A percentile compares a stretch with the other conserved stretches of the same genome.
Conservation (phyloP, 176 grass and related monocot genomes). For the Saccharum officinarum region DNA sequence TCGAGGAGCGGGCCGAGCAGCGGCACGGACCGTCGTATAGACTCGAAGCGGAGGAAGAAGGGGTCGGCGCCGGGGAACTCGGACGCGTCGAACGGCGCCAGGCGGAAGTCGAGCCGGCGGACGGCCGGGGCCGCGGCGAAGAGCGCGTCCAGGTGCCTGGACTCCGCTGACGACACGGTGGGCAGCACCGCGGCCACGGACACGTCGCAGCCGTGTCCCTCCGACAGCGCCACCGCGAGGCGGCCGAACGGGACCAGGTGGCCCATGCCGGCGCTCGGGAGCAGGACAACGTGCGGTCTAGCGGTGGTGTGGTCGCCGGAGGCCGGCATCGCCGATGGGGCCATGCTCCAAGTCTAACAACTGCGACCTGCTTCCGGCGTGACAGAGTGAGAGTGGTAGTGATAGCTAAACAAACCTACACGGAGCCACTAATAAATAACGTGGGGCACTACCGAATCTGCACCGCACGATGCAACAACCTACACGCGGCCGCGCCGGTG, state of each 20-base stretch:
- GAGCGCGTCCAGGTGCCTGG: constrained; percentile 30
- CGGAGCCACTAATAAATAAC: background rate
- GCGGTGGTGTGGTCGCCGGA: background rate
- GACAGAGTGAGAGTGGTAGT: too few relatives aligned
- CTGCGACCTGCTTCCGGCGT: background rate
- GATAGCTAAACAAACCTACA: background rate
- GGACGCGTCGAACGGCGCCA: constrained; percentile 53
- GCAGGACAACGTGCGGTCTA: constrained; percentile 54
- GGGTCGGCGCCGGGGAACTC: constrained; percentile 53
- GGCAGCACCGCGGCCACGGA: constrained; percentile 49
- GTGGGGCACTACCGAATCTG: background rate
- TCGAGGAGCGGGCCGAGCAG: constrained; percentile 47
- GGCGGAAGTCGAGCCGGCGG: constrained; percentile 44
- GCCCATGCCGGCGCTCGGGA: constrained; percentile 83
- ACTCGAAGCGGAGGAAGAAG: constrained; percentile 69
- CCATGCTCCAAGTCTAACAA: background rate
- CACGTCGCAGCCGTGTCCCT: constrained; percentile 49
- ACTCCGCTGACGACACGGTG: constrained; percentile 68
- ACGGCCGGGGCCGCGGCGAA: constrained; percentile 42
- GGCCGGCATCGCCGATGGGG: constrained; percentile 3
- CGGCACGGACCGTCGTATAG: constrained; percentile 50
- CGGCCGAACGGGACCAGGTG: constrained; percentile 70
- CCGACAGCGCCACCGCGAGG: constrained; percentile 47
- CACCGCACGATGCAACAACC: background rate
- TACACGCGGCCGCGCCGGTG: too few relatives aligned